Evolutionary conservation across 139 green algal species (phyloP), one percentile per base, ranked within the genome.

Genomic region (Chlorella sp.): DNA sequence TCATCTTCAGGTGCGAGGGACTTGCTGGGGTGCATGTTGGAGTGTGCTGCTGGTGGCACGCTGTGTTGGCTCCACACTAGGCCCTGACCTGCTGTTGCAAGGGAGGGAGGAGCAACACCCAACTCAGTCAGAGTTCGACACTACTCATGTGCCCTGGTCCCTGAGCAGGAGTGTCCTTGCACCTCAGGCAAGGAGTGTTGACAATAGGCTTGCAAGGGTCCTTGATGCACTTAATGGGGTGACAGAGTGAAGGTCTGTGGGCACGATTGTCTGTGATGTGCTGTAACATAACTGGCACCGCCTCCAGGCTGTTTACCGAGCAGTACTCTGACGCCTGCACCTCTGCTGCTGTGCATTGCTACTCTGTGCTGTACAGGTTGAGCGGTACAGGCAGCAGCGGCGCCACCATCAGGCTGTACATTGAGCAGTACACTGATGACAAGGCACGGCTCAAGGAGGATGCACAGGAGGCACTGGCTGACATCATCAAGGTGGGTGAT

Each of bases 371-470:
- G 76, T 98, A 98, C 91, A 83, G 94, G 36, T 85, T 97, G 67
- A 93, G 86, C 1, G 92, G 94, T 64, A 98, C 93, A 5, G 94
- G 94, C 68, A 94, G 88, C 51, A 79, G 80, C 42, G 95, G 95
- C 27, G 94, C 95, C 64, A 99, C 95, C 71, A 92, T 99, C 73
- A 86, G 95, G n/a, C 42, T 99, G 83, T 99, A 99, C 90, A 94
- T 98, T 74, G 95, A 99, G 91, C 89, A 97, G 79, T 99, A 97
- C 88, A 91, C 87, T 60, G 72, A 82, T 27, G 93, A 98, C 73
- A 35, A 69, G 17, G 73, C 85, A 49, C 91, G 88, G 74, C 90
- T 93, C 62, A 83, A 85, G 35, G 74, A 84, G 62, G 94, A 98
- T 64, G 88, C 95, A 14, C 88, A 97, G 77, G 77, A 75, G 31